phyloP scores from a whole-genome alignment of 768 basidiomycete species.

The Podaxis mareebaensis region DNA sequence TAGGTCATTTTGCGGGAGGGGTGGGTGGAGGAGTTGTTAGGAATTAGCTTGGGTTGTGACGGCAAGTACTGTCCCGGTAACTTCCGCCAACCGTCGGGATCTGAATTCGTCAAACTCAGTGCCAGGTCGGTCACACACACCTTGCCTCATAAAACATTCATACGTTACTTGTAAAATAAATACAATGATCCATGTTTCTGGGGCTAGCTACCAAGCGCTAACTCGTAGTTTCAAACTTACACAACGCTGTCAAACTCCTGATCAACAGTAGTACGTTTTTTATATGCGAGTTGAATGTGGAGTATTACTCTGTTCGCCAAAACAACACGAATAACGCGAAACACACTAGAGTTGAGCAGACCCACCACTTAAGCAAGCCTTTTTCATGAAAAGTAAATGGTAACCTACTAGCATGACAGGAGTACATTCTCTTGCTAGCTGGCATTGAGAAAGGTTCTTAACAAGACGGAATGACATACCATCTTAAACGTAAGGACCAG shows the following conservation, averaged over 20 bases:
- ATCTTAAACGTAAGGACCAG: background rate
- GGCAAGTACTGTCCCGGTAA: conserved; percentile 8
- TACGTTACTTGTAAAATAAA: no score
- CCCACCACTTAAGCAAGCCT: background rate
- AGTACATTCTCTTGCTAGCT: background rate
- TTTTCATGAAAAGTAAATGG: background rate
- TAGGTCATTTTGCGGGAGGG: conserved; percentile 19
- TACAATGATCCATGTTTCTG: no score
- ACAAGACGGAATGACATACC: background rate
- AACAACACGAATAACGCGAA: background rate
- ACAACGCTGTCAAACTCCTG: no score
- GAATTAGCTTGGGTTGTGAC: conserved; percentile 1
- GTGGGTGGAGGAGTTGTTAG: conserved; percentile 10
- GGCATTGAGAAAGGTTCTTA: background rate
- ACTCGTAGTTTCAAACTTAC: no score
- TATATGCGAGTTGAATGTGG: background rate
- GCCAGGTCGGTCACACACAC: no score
- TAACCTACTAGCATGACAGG: background rate
- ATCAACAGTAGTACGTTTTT: background rate
- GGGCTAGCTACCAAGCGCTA: no score
- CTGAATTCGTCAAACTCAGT: background rate
- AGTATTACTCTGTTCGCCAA: background rate
- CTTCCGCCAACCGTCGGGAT: conserved; percentile 6
- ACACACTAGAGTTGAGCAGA: background rate
- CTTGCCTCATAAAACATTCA: no score